phyloP scores from a whole-genome alignment of 805 yeast species.

The Wickerhamomyces canadensis region DNA sequence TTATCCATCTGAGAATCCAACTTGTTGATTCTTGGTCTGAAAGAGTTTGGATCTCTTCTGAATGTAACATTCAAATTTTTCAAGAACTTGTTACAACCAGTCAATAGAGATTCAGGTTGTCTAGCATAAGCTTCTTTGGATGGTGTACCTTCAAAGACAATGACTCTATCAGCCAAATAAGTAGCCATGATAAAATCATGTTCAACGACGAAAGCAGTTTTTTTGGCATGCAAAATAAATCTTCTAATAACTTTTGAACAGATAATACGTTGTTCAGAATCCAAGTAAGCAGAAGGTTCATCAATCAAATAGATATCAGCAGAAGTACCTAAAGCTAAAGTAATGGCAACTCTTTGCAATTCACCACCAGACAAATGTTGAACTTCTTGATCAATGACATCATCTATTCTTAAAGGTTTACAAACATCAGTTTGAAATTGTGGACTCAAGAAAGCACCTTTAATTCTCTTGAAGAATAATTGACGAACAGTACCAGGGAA shows the following conservation, averaged over 20 bases:
- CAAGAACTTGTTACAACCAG: slow-evolving; percentile 96
- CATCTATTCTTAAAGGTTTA: slow-evolving; percentile 90
- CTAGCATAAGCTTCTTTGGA: slow-evolving; percentile 81
- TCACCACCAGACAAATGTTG: slow-evolving; percentile 99
- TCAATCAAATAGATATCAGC: slow-evolving; percentile 97
- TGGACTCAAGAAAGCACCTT: slow-evolving; percentile 89
- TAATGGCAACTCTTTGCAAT: slow-evolving; percentile 98
- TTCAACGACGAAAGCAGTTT: slow-evolving; percentile 98
- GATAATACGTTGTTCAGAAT: slow-evolving; percentile 98
- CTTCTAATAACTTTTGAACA: slow-evolving; percentile 98
- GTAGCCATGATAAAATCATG: slow-evolving; percentile 99
- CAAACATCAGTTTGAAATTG: slow-evolving; percentile 98
- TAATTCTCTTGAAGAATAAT: slow-evolving; percentile 91
- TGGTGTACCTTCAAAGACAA: slow-evolving; percentile 96
- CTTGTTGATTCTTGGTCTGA: slow-evolving; percentile 98
- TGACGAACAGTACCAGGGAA: slow-evolving; percentile 99
- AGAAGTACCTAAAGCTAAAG: slow-evolving; percentile 84
- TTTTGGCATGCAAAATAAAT: slow-evolving; percentile 91
- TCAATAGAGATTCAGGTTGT: slow-evolving; percentile 85
- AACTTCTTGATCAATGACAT: slow-evolving; percentile 95
- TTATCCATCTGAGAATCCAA: slow-evolving; percentile 98
- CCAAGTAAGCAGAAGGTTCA: slow-evolving; percentile 98
- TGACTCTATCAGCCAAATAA: slow-evolving; percentile 96
- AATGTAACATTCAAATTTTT: slow-evolving; percentile 96
- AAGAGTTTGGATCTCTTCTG: slow-evolving; percentile 98